Conservation (phyloP, 73 alveolate species). For the Paramecium biaurelia region DNA sequence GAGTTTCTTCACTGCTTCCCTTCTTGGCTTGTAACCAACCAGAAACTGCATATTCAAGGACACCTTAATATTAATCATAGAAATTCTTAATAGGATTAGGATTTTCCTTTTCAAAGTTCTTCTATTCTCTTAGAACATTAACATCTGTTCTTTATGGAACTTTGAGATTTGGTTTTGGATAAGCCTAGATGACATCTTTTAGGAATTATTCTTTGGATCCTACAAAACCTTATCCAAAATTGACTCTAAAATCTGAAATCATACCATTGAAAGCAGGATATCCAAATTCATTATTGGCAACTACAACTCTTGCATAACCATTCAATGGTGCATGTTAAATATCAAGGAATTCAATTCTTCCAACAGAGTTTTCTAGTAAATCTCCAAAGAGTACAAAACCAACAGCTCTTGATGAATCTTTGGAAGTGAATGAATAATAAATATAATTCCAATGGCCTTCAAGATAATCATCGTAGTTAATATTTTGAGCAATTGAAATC, state of each 20-base stretch:
- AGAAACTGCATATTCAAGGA: constrained; percentile 43
- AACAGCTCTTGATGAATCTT: constrained; percentile 23
- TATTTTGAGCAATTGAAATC: not conserved
- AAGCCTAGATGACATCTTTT: not conserved
- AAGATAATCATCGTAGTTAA: not conserved
- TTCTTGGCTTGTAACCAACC: constrained; percentile 45
- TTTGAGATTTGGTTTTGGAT: constrained; percentile 13
- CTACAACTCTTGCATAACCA: constrained; percentile 51
- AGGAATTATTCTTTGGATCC: constrained; percentile 46
- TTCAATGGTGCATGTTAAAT: not conserved
- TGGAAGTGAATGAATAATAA: constrained; percentile 1
- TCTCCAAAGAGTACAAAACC: constrained; percentile 36
- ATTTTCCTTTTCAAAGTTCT: not conserved
- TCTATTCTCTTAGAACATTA: not conserved
- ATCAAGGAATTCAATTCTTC: constrained; percentile 25
- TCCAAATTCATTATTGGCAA: constrained; percentile 43
- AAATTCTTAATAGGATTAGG: not conserved
- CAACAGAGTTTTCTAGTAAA: not conserved
- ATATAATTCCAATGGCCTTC: constrained; percentile 42
- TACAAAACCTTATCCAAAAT: constrained; percentile 20
- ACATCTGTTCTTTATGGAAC: constrained; percentile 40
- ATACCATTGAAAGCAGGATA: constrained; percentile 55
- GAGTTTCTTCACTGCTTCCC: not conserved
- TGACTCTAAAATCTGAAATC: constrained; percentile 12
- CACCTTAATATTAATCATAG: constrained; percentile 39